A percentile compares a stretch with the other conserved stretches of the same genome.
phyloP scores from a whole-genome alignment of 2,329 filamentous ascomycete species.

The Bipolaris gigantea region DNA sequence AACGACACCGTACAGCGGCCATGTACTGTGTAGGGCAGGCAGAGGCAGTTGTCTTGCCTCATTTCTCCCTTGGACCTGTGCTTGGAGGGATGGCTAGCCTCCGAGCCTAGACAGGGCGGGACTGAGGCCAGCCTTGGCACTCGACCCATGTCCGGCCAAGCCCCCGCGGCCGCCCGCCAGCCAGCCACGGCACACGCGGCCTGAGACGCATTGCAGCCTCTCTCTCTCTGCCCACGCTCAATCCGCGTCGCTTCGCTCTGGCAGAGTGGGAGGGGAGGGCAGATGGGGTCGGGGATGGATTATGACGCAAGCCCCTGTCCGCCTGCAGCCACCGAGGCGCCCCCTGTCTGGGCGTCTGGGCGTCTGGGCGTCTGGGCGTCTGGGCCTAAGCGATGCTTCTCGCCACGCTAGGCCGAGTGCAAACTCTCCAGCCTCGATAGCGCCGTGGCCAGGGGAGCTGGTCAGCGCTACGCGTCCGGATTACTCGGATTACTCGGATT shows the following conservation, averaged over 20 bases:
- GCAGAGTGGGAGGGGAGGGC: background rate
- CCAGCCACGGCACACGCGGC: conserved; percentile 7
- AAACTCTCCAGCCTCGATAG: conserved; percentile 13
- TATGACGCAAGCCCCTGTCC: conserved; percentile 6
- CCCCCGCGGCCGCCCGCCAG: conserved; percentile 2
- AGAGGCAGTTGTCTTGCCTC: background rate
- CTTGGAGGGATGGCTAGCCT: background rate
- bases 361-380: too few species aligned
- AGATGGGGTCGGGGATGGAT: background rate
- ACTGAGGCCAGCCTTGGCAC: background rate
- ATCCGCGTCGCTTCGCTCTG: background rate
- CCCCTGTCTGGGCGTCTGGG: background rate
- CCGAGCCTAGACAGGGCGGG: background rate
- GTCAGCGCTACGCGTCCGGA: conserved; percentile 3
- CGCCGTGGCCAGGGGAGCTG: conserved; percentile 27
- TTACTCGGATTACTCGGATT: too few species aligned
- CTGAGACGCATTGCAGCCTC: background rate
- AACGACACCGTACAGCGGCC: too few species aligned
- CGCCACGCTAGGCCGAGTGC: background rate
- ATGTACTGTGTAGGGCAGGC: too few species aligned
- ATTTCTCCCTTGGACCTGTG: too few species aligned
- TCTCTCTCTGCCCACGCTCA: background rate
- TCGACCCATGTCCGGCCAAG: conserved; percentile 6
- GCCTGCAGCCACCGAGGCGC: background rate
- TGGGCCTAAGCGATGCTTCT: background rate